Percentiles rank a stretch among this genome's conserved stretches.
Evolutionary conservation across 2,329 filamentous ascomycete species (phyloP).

Genomic region (Ophioceras dolichostomum): DNA sequence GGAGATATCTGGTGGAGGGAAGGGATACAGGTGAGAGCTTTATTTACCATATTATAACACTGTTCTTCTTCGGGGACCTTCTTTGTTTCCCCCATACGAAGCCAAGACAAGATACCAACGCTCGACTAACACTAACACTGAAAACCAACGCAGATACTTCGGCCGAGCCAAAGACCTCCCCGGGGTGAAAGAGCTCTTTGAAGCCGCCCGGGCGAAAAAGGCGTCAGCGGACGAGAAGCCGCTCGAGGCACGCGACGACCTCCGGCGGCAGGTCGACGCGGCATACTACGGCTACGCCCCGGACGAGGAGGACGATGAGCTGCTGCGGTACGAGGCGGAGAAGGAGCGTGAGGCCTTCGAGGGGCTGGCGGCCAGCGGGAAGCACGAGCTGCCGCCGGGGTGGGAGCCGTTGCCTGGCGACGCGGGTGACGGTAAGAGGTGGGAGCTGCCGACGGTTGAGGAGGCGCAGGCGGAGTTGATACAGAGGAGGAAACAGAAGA

Average conservation of each 20-base stretch:
- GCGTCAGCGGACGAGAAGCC: conserved; percentile 36
- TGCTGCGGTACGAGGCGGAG: conserved; percentile 68
- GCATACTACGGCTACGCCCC: conserved; percentile 93
- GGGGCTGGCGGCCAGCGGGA: conserved; percentile 44
- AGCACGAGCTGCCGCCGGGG: conserved; percentile 45
- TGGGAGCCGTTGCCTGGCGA: conserved; percentile 88
- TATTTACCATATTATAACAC: conserved; percentile 2
- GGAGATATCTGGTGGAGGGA: conserved; percentile 64
- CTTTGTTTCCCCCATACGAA: too few species aligned
- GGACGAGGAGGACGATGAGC: conserved; percentile 75
- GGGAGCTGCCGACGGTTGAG: conserved; percentile 75
- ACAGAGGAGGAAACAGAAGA: conserved; percentile 67
- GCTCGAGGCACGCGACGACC: conserved; percentile 54
- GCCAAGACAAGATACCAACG: too few species aligned
- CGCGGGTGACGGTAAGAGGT: conserved; percentile 66
- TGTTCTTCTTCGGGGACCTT: too few species aligned
- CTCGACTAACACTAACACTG: too few species aligned
- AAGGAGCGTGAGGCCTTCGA: conserved; percentile 77
- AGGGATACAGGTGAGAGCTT: conserved; percentile 89
- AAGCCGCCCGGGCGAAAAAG: conserved; percentile 53
- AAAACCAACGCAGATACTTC: conserved; percentile 92
- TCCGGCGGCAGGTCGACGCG: conserved; percentile 73
- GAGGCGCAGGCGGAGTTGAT: conserved; percentile 93
- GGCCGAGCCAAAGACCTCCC: conserved; percentile 81
- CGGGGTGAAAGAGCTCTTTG: conserved; percentile 93